A percentile compares a stretch with the other conserved stretches of the same genome.
These are phyloP conservation scores for Solanum boliviense DNA, from an alignment of 257 asterid species.

Conservation along the genomic window DNA sequence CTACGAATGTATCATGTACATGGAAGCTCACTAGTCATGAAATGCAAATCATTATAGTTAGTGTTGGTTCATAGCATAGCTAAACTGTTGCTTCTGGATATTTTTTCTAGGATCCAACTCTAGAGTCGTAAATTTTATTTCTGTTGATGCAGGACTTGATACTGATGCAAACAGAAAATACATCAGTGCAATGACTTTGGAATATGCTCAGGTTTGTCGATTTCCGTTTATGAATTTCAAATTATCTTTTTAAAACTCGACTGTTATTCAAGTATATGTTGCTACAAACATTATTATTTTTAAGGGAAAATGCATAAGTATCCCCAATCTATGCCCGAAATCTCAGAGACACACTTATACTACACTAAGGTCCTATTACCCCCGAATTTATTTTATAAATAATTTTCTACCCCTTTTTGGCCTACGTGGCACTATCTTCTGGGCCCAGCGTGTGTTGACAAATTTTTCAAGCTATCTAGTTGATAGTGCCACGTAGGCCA, in stretches of 20 bases:
- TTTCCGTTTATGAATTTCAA: background rate
- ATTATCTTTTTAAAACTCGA: background rate
- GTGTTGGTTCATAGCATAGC: background rate
- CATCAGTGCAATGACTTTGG: background rate
- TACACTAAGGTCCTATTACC: too few species aligned
- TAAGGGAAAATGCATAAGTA: too few species aligned
- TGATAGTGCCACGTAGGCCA: too few species aligned
- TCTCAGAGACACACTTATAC: too few species aligned
- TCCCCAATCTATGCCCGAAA: too few species aligned
- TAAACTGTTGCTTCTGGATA: background rate
- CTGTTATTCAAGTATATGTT: background rate
- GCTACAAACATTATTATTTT: background rate
- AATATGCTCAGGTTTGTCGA: background rate
- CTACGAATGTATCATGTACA: background rate
- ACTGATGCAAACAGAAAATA: background rate
- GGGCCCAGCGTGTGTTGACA: too few species aligned
- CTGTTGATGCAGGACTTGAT: background rate
- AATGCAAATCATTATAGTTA: background rate
- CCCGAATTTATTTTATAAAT: too few species aligned
- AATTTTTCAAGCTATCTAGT: too few species aligned
- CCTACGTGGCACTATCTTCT: too few species aligned
- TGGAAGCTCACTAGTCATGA: background rate
- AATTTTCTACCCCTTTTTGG: too few species aligned
- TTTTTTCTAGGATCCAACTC: background rate
- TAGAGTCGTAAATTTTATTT: background rate